These are phyloP conservation scores for Streptanthus diversifolius DNA, from an alignment of 345 rosid species.

Conservation along the genomic window DNA sequence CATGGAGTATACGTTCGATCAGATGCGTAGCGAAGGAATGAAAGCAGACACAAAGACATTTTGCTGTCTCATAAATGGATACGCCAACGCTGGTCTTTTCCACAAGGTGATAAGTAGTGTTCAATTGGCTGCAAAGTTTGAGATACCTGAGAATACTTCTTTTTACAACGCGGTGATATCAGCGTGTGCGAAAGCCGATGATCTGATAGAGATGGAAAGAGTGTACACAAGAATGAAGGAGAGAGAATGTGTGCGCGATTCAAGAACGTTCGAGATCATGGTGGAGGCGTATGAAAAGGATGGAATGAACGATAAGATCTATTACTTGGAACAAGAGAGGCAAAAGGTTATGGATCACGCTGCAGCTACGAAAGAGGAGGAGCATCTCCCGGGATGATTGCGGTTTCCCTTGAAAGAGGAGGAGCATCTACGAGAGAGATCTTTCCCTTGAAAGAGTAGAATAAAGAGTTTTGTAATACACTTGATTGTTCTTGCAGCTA, in stretches of 20 bases:
- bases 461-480: slow-evolving; percentile 17
- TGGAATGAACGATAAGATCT: slow-evolving; percentile 81
- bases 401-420: too few relatives aligned
- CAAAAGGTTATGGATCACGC: slow-evolving; percentile 19
- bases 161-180: slow-evolving; percentile 69
- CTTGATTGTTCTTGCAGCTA: slow-evolving; percentile 28
- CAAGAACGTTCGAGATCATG: slow-evolving; percentile 62
- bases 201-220: slow-evolving; percentile 92
- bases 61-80: slow-evolving; percentile 77
- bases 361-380: slow-evolving; percentile 5
- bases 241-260: slow-evolving; percentile 52
- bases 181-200: slow-evolving; percentile 75
- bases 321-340: slow-evolving; percentile 68
- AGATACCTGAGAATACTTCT: slow-evolving; percentile 65
- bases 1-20: slow-evolving; percentile 82
- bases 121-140: slow-evolving; percentile 65
- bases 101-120: slow-evolving; percentile 74
- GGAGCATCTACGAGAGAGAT: too few relatives aligned
- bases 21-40: slow-evolving; percentile 83
- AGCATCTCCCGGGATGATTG: slow-evolving; percentile 24
- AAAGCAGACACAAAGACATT: slow-evolving; percentile 86
- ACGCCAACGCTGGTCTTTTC: slow-evolving; percentile 73
- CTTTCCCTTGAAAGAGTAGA: neutral
- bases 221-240: slow-evolving; percentile 77
- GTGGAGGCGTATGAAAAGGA: slow-evolving; percentile 65